phyloP scores from a whole-genome alignment of 1,284 basidiomycete species.

The Microbotryomycetes sp. region DNA sequence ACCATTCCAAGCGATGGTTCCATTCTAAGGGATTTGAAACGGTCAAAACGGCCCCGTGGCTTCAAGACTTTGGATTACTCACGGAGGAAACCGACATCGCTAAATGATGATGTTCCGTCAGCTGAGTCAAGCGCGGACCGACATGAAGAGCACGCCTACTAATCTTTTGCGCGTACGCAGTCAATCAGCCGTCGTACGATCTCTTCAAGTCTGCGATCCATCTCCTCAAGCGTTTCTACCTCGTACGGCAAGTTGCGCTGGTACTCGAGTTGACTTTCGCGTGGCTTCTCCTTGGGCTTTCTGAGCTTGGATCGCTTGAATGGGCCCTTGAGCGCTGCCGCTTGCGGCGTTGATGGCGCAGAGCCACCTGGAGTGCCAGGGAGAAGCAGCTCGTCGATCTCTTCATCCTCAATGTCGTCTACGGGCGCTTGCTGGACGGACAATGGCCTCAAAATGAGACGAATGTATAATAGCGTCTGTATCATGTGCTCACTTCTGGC shows the following conservation, averaged over 20 bases:
- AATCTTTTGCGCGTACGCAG: conserved; percentile 71
- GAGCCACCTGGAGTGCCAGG: conserved; percentile 8
- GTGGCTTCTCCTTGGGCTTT: conserved; percentile 23
- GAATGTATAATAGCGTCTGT: background rate
- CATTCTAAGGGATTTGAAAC: conserved; percentile 49
- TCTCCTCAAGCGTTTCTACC: conserved; percentile 68
- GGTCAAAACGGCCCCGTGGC: fast-evolving
- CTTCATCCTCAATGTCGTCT: conserved; percentile 34
- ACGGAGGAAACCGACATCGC: conserved; percentile 33
- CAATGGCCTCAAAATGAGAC: background rate
- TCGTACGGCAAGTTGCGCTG: conserved; percentile 59
- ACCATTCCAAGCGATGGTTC: conserved; percentile 42
- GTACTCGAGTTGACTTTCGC: conserved; percentile 35
- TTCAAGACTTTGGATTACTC: background rate
- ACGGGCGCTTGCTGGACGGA: conserved; percentile 20
- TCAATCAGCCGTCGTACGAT: conserved; percentile 67
- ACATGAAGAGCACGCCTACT: conserved; percentile 51
- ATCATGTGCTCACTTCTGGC: conserved; percentile 23
- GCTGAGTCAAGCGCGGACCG: conserved; percentile 50
- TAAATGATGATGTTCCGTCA: conserved; percentile 11
- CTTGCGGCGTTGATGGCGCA: conserved; percentile 7
- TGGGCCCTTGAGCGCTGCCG: conserved; percentile 4
- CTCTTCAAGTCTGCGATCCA: conserved; percentile 71
- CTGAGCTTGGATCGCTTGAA: conserved; percentile 3
- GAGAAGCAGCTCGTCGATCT: conserved; percentile 29